Evolutionary conservation across 768 basidiomycete genomes (phyloP).

Genomic region (Lentinus brumalis): DNA sequence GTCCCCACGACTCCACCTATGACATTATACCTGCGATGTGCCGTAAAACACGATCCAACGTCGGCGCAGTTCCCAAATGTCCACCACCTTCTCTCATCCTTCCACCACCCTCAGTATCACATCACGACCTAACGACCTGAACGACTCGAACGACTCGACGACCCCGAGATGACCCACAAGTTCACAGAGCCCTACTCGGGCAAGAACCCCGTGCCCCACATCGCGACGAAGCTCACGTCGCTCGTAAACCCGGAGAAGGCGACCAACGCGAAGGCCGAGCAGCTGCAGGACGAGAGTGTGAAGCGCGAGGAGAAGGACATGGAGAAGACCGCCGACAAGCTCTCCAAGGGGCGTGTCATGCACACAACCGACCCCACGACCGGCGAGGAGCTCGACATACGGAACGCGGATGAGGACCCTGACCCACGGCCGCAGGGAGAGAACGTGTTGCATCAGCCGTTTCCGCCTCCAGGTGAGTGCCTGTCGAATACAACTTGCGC

Average conservation of each 20-base stretch:
- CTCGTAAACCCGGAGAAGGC: constrained; percentile 32
- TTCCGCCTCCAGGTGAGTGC: constrained; percentile 32
- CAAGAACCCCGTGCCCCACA: constrained; percentile 35
- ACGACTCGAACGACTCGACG: neutral
- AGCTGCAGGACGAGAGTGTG: constrained; percentile 28
- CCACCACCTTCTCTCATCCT: neutral
- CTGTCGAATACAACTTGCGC: no score
- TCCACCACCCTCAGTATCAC: neutral
- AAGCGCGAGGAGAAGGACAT: constrained; percentile 29
- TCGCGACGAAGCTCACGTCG: constrained; percentile 32
- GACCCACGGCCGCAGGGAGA: constrained; percentile 26
- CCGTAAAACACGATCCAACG: neutral
- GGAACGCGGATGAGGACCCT: constrained; percentile 41
- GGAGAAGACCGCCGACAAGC: constrained; percentile 24
- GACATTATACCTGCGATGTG: neutral
- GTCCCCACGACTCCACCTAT: constrained; percentile 4
- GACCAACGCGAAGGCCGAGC: constrained; percentile 33
- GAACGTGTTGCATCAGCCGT: constrained; percentile 32
- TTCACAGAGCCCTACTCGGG: constrained; percentile 34
- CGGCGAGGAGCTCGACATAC: constrained; percentile 49
- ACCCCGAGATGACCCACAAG: constrained; percentile 29
- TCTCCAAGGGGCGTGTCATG: constrained; percentile 33
- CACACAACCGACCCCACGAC: constrained; percentile 51
- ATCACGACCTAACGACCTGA: neutral
- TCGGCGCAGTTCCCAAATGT: neutral